Conservation (phyloP, 495 filamentous ascomycete species). For the Sporormia fimetaria region DNA sequence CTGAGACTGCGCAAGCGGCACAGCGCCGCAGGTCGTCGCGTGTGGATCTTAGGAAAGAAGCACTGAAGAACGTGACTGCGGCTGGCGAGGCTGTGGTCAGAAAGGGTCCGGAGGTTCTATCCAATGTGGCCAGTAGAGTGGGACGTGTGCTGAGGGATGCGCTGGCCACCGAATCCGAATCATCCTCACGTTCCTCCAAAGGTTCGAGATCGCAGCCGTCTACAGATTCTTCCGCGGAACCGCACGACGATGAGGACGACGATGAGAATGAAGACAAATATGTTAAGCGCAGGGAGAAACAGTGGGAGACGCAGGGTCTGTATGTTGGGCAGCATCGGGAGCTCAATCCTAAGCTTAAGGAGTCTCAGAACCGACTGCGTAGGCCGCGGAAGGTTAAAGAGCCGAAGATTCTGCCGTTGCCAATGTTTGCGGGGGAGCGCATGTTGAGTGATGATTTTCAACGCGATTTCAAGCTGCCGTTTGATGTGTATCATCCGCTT, state of each 20-base stretch:
- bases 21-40: conserved; percentile 14
- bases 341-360: conserved; percentile 50
- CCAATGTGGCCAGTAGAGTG: not conserved
- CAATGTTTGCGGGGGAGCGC: conserved; percentile 51
- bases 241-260: conserved; percentile 3
- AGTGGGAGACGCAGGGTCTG: conserved; percentile 71
- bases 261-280: conserved; percentile 15
- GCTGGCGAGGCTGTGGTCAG: conserved; percentile 10
- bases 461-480: conserved; percentile 79
- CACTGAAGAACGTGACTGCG: conserved; percentile 7
- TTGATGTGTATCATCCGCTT: conserved; percentile 75
- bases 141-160: conserved; percentile 3
- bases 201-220: not conserved
- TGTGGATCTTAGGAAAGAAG: conserved; percentile 15
- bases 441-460: conserved; percentile 37
- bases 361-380: conserved; percentile 30
- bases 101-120: not conserved
- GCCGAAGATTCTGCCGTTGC: conserved; percentile 46
- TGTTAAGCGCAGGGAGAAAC: conserved; percentile 25
- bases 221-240: not conserved
- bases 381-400: conserved; percentile 31
- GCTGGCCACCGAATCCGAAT: too few species aligned
- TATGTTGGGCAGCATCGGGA: conserved; percentile 72
- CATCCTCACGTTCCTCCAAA: conserved; percentile 2
- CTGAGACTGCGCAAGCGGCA: conserved; percentile 13